Evolutionary conservation across 2,329 filamentous ascomycete species (phyloP).

Genomic region (Pyricularia pennisetigena): DNA sequence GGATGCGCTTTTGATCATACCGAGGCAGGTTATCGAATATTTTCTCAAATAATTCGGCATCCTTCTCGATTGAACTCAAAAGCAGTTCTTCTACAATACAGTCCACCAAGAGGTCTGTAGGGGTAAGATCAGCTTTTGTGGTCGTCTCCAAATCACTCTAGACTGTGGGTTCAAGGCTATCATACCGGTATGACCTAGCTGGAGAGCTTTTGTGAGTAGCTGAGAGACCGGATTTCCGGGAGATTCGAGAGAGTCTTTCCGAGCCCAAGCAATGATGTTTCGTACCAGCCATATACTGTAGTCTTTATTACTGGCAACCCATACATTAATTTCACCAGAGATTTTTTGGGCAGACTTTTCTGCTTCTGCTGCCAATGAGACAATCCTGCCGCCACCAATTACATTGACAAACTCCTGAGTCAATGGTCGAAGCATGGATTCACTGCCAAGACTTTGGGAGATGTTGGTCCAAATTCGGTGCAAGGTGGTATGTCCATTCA

Average conservation of each 20-base stretch:
- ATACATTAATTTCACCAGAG: conserved; percentile 25
- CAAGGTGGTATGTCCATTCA: conserved; percentile 27
- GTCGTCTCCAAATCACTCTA: not conserved
- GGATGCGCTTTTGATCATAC: conserved; percentile 30
- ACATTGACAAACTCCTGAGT: conserved; percentile 33
- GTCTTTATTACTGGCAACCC: conserved; percentile 53
- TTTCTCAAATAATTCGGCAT: conserved; percentile 17
- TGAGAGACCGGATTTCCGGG: conserved; percentile 32
- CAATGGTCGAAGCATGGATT: conserved; percentile 21
- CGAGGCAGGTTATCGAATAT: conserved; percentile 25
- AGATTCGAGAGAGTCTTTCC: conserved; percentile 20
- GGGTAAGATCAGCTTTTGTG: not conserved
- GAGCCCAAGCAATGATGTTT: conserved; percentile 44
- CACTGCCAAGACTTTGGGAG: conserved; percentile 9
- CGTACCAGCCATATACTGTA: conserved; percentile 65
- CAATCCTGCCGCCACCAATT: conserved; percentile 36
- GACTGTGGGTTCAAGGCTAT: not conserved
- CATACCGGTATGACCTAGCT: conserved; percentile 63
- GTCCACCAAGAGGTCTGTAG: conserved; percentile 30
- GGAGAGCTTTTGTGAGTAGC: conserved; percentile 50
- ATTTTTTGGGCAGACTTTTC: conserved; percentile 33
- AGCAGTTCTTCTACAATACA: conserved; percentile 23
- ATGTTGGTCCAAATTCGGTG: conserved; percentile 26
- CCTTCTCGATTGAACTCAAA: conserved; percentile 11
- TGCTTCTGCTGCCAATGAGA: conserved; percentile 45